Percentiles rank a stretch among this genome's conserved stretches.
Evolutionary conservation across 495 filamentous ascomycete genomes (phyloP).

Genomic region (Pyrenula massariospora): DNA sequence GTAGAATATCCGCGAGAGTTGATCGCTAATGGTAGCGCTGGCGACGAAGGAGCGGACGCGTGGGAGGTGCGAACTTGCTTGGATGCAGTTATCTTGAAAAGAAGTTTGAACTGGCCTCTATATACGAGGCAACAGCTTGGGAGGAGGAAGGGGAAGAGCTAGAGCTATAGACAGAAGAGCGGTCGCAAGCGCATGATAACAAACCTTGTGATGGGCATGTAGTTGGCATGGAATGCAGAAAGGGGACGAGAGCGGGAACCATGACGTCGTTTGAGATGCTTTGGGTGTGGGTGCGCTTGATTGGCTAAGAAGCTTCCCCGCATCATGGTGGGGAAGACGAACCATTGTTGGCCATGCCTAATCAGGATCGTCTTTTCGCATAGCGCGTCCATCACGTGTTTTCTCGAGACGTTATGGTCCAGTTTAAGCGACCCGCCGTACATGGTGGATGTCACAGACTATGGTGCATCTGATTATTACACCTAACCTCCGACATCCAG

Average conservation of each 20-base stretch:
- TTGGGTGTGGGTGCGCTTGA: not conserved
- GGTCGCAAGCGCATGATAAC: not conserved
- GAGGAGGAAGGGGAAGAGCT: not conserved
- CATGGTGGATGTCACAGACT: too few species aligned
- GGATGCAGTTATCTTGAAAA: not conserved
- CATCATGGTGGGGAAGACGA: too few species aligned
- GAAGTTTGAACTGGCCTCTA: not conserved
- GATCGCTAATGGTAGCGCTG: too few species aligned
- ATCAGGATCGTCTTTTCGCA: too few species aligned
- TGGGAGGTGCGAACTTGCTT: not conserved
- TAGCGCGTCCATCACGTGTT: too few species aligned
- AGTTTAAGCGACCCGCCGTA: too few species aligned
- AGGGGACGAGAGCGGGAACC: not conserved
- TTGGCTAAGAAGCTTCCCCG: not conserved
- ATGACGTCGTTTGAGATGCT: not conserved
- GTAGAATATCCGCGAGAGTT: not conserved
- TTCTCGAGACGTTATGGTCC: too few species aligned
- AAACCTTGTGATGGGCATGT: not conserved
- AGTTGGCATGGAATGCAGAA: not conserved
- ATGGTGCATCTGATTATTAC: too few species aligned
- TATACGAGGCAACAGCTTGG: not conserved
- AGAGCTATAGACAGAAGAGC: not conserved
- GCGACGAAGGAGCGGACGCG: not conserved
- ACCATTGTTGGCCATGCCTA: too few species aligned
- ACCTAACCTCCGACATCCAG: too few species aligned